phyloP scores from a whole-genome alignment of 768 basidiomycete species.

The Suillus americanus region DNA sequence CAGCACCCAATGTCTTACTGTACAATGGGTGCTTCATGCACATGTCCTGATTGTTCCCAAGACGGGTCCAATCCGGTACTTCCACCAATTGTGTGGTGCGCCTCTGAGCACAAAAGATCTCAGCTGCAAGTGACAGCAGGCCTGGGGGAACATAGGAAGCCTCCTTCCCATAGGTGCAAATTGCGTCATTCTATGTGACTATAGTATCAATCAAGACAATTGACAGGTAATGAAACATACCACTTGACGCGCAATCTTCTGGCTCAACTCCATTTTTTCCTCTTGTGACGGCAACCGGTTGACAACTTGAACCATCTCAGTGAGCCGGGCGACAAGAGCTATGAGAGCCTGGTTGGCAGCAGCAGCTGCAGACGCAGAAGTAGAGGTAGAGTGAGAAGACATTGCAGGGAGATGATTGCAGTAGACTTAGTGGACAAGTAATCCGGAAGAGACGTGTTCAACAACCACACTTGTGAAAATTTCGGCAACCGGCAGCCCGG shows the following conservation, averaged over 20 bases:
- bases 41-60: not conserved
- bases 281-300: not conserved
- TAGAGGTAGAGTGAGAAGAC: not conserved
- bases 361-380: not conserved
- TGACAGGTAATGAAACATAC: not conserved
- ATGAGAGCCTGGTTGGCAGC: not conserved
- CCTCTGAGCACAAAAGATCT: not conserved
- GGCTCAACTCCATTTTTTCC: not conserved
- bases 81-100: not conserved
- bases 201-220: not conserved
- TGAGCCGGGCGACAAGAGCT: not conserved
- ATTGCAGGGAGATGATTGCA: not conserved
- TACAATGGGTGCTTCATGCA: not conserved
- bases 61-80: not conserved
- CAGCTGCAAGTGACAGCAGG: not conserved
- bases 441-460: not conserved
- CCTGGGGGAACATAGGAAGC: not conserved
- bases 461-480: not conserved
- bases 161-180: not conserved
- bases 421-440: not conserved
- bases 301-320: not conserved
- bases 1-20: not conserved
- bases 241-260: not conserved
- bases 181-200: not conserved
- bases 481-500: not conserved